These are phyloP conservation scores for Trichoderma aggressivum DNA, from an alignment of 2,329 filamentous ascomycete species.

Conservation along the genomic window DNA sequence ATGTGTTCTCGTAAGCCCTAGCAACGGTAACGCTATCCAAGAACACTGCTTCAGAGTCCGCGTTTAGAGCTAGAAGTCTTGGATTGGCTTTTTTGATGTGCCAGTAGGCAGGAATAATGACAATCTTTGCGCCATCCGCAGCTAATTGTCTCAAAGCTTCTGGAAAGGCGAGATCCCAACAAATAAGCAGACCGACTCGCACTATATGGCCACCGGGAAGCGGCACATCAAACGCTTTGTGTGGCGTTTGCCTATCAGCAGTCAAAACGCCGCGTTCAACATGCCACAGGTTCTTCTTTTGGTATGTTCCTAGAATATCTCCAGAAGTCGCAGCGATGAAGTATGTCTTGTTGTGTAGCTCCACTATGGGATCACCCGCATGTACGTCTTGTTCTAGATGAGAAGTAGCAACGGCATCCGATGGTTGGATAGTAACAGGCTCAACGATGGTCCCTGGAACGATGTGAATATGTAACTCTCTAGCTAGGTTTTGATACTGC, in stretches of 20 bases:
- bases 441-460: conserved; percentile 4
- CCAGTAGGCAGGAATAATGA: conserved; percentile 6
- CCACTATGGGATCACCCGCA: neutral
- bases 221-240: neutral
- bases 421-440: neutral
- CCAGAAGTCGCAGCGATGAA: conserved; percentile 2
- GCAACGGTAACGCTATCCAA: neutral
- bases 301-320: neutral
- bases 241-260: neutral
- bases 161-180: neutral
- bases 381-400: neutral
- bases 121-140: neutral
- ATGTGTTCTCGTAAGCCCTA: conserved; percentile 5
- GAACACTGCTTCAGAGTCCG: neutral
- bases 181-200: conserved; percentile 1
- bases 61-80: neutral
- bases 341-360: conserved; percentile 2
- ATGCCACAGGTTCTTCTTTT: conserved; percentile 7
- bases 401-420: neutral
- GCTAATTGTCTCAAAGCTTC: neutral
- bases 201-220: neutral
- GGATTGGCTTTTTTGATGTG: neutral
- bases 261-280: neutral
- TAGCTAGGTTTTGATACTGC: neutral
- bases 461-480: neutral